Base-by-base conservation (phyloP, 371 early-diverging fungal species). In the Mucor racemosus region DNA sequence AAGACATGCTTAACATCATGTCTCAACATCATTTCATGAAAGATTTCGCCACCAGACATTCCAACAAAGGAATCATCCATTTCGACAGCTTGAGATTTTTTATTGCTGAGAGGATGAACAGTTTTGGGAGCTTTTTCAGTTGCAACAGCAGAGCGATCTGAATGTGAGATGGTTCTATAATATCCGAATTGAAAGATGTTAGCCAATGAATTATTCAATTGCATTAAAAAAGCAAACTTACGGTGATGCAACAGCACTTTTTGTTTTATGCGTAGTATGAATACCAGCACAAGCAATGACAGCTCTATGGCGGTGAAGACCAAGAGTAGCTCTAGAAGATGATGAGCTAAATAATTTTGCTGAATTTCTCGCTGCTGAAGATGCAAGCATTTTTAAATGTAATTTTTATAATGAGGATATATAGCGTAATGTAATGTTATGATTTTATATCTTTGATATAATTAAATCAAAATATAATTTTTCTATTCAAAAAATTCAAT, bases 11-110 rank as follows among this genome's bases (percentile, higher is more conserved):
- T 91, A 31, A 98, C 98, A 58, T 86, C 84, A 65, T 97, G 95
- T 58, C 94, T 85, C 59, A 95, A 84, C 96, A 98, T 96, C 97
- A 97, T 96, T 72, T 97, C 96, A 79, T 98, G 98, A 74, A 98
- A 97, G 72, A 98, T 97, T 78, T 97, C 91, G 46, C 98, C 98
- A 69, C 98, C 98, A n/a, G 95, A 92, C 91, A 93, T 91, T 44
- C 98, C 98, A 9, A 97, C 92, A 72, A 93, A 93, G 1, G 90
- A 89, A 72, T 88, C 86, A 67, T 91, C 90, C 78, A 88, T 79
- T 35, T 79, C 71, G 9, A 48, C 46, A 34, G 56, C 38, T 19
- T 66, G 17, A 48, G 70, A 15, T 50, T 73, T 70, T 55, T 36
- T 69, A 8, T 56, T 46, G 50, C 39, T 53, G 17, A 74, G 76